Percentiles rank a stretch among this genome's conserved stretches.
phyloP scores from a whole-genome alignment of 495 filamentous ascomycete genomes.

The Hypoxylon lienhwacheense region DNA sequence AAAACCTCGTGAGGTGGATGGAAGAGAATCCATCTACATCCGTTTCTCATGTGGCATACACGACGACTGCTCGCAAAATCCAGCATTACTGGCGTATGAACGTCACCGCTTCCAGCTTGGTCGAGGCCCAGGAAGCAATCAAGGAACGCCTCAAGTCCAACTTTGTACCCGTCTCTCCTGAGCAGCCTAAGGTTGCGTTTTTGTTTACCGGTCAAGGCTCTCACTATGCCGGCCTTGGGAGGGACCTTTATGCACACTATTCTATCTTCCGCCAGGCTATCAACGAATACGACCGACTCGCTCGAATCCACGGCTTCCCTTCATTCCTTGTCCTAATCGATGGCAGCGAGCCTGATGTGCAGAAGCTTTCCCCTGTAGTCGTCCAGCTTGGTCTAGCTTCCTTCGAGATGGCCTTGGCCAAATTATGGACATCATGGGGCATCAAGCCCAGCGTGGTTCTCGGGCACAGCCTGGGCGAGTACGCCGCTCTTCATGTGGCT shows the following conservation, averaged over 20 bases:
- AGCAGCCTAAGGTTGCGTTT: constrained; percentile 62
- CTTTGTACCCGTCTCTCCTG: constrained; percentile 50
- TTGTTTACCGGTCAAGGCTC: constrained; percentile 73
- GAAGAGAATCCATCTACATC: constrained; percentile 54
- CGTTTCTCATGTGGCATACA: constrained; percentile 69
- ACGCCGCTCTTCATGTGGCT: constrained; percentile 79
- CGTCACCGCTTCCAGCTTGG: constrained; percentile 57
- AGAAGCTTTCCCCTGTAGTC: constrained; percentile 69
- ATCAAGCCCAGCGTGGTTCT: constrained; percentile 74
- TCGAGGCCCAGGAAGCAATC: constrained; percentile 47
- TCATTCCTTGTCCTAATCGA: constrained; percentile 69
- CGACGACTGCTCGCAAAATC: constrained; percentile 80
- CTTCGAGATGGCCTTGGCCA: constrained; percentile 83
- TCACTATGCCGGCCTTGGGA: constrained; percentile 67
- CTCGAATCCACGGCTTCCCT: constrained; percentile 68
- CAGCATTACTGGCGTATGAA: constrained; percentile 75
- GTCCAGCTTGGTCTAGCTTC: constrained; percentile 77
- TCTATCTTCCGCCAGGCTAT: constrained; percentile 71
- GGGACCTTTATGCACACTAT: constrained; percentile 66
- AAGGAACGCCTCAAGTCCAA: constrained; percentile 48
- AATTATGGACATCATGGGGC: constrained; percentile 79
- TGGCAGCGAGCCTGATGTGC: constrained; percentile 58
- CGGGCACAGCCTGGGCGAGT: constrained; percentile 87
- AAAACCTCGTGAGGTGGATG: constrained; percentile 56
- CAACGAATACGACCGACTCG: constrained; percentile 68